Conservation (phyloP, 495 filamentous ascomycete genomes). For the Talaromyces borbonicus region DNA sequence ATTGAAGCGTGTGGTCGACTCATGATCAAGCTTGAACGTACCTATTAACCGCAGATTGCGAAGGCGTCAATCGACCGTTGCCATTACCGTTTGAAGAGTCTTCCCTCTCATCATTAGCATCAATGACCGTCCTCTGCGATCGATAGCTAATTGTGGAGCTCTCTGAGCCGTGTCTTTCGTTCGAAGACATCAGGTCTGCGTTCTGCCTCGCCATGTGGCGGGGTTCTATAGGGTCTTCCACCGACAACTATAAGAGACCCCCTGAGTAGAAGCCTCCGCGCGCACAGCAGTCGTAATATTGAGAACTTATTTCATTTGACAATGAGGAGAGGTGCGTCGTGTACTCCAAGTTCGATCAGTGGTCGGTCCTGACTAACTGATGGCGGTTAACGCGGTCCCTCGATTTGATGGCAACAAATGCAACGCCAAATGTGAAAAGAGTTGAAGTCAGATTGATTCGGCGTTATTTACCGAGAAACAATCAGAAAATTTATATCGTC, state of each 20-base stretch:
- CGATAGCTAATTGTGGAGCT: conserved; percentile 34
- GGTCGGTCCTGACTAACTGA: no score
- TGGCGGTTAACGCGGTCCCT: no score
- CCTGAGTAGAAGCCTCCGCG: neutral
- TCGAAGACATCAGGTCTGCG: conserved; percentile 20
- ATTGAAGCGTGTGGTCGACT: neutral
- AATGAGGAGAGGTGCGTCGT: neutral
- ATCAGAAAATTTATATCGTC: no score
- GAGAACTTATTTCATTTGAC: neutral
- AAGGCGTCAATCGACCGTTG: conserved; percentile 23
- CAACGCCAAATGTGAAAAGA: no score
- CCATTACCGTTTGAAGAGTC: conserved; percentile 16
- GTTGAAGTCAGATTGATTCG: no score
- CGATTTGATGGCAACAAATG: no score
- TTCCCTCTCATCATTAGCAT: conserved; percentile 17
- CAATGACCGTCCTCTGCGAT: conserved; percentile 38
- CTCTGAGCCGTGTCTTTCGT: conserved; percentile 34
- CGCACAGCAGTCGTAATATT: neutral
- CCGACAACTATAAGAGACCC: neutral
- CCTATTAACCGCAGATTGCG: conserved; percentile 22
- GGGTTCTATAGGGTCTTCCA: neutral
- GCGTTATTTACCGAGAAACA: no score
- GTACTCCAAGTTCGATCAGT: no score
- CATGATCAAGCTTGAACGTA: conserved; percentile 12
- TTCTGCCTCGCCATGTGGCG: conserved; percentile 7